Evolutionary conservation across 192 early-diverging fungal species (phyloP).

Genomic region (Mortierella hygrophila): DNA sequence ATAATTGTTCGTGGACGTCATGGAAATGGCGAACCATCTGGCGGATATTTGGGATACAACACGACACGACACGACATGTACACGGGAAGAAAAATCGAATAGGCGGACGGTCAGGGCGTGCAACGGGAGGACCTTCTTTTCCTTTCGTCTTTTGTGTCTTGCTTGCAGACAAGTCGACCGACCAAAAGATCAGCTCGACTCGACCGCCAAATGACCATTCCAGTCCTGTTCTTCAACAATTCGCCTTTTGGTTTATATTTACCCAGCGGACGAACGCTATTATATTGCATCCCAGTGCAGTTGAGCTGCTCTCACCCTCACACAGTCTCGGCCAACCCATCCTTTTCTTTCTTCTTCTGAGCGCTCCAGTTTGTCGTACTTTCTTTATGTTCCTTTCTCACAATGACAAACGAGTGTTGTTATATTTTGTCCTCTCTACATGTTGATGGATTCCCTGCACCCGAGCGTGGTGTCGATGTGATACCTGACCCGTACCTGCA

Average conservation of each 20-base stretch:
- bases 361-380: constrained; percentile 7
- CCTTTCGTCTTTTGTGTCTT: background rate
- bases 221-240: background rate
- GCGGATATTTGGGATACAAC: background rate
- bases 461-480: background rate
- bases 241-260: constrained; percentile 5
- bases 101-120: background rate
- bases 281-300: constrained; percentile 22
- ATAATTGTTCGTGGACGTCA: constrained; percentile 1
- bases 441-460: background rate
- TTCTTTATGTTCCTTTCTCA: background rate
- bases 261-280: constrained; percentile 10
- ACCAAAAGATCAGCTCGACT: background rate
- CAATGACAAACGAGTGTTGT: background rate
- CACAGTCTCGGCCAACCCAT: constrained; percentile 4
- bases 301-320: constrained; percentile 37
- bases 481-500: background rate
- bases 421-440: background rate
- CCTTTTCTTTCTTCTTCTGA: background rate
- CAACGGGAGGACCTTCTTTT: background rate
- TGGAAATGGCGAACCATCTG: background rate
- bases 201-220: constrained; percentile 4
- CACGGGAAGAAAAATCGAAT: background rate
- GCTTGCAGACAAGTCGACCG: background rate
- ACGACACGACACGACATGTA: background rate